A percentile compares a stretch with the other conserved stretches of the same genome.
phyloP scores from a whole-genome alignment of 2,329 filamentous ascomycete species.

The Trichophyton rubrum region DNA sequence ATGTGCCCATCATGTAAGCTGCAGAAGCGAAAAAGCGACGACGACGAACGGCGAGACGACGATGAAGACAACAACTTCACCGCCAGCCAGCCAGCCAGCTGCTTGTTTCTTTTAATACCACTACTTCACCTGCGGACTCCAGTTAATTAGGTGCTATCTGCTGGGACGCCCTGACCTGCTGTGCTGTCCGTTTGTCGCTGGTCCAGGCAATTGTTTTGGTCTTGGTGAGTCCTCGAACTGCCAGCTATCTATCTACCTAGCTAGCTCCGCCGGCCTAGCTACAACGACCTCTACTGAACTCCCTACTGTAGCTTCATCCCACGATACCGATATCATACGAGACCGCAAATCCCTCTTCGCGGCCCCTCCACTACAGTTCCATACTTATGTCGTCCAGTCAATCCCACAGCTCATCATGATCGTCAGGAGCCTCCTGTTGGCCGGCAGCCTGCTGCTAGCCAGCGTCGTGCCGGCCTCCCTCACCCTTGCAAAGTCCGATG shows the following conservation, averaged over 20 bases:
- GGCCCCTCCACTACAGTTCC: neutral
- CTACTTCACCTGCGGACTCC: too few species aligned
- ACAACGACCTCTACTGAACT: neutral
- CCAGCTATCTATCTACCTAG: too few species aligned
- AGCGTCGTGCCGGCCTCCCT: slow-evolving; percentile 9
- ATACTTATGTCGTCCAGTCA: slow-evolving; percentile 2
- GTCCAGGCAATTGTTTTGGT: too few species aligned
- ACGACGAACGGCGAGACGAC: too few species aligned
- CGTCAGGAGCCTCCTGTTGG: slow-evolving; percentile 35
- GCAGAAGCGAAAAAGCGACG: neutral
- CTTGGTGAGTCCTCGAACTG: too few species aligned
- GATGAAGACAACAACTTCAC: neutral
- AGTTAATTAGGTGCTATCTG: too few species aligned
- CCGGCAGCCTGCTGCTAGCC: slow-evolving; percentile 42
- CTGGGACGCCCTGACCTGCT: too few species aligned
- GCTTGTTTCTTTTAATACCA: too few species aligned
- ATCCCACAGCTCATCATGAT: slow-evolving; percentile 24
- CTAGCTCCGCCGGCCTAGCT: neutral
- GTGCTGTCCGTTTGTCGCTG: too few species aligned
- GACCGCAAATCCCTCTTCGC: neutral
- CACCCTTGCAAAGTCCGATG: slow-evolving; percentile 40
- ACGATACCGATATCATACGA: neutral
- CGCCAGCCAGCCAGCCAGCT: too few species aligned
- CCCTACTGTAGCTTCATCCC: neutral
- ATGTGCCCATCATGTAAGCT: neutral